Evolutionary conservation across 2,329 filamentous ascomycete genomes (phyloP).

Genomic region (Dichotomopilus funicola): DNA sequence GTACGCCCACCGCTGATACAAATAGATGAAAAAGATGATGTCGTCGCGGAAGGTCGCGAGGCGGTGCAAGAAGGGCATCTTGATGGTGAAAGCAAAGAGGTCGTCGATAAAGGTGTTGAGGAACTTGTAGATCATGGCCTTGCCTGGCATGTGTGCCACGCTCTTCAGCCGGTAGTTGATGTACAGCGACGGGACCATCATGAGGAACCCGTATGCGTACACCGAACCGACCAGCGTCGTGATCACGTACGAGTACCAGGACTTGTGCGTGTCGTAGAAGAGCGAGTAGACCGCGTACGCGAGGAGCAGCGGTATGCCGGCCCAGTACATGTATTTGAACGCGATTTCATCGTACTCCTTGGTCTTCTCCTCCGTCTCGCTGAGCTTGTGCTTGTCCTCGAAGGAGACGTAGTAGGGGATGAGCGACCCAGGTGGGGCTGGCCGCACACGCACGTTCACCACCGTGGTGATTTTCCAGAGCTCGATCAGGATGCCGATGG

Average conservation of each 20-base stretch:
- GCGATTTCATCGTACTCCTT: slow-evolving; percentile 98
- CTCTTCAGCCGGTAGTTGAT: slow-evolving; percentile 98
- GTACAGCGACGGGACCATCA: slow-evolving; percentile 97
- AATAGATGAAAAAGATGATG: slow-evolving; percentile 94
- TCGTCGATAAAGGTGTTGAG: slow-evolving; percentile 99
- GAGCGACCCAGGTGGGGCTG: slow-evolving; percentile 55
- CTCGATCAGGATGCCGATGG: slow-evolving; percentile 64
- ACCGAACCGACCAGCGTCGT: slow-evolving; percentile 91
- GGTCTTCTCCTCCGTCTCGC: slow-evolving; percentile 92
- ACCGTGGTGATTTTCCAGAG: slow-evolving; percentile 95
- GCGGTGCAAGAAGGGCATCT: slow-evolving; percentile 93
- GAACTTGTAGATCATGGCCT: slow-evolving; percentile 97
- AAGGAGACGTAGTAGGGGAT: slow-evolving; percentile 78
- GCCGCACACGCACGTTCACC: slow-evolving; percentile 77
- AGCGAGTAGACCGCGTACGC: slow-evolving; percentile 90
- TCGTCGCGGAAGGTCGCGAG: slow-evolving; percentile 91
- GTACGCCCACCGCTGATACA: slow-evolving; percentile 93
- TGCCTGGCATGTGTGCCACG: slow-evolving; percentile 93
- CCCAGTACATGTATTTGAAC: slow-evolving; percentile 93
- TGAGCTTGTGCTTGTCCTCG: slow-evolving; percentile 95
- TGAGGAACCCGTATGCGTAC: slow-evolving; percentile 96
- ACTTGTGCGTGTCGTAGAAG: slow-evolving; percentile 91
- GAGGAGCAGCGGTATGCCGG: slow-evolving; percentile 79
- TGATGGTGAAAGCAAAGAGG: slow-evolving; percentile 97
- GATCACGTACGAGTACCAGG: slow-evolving; percentile 95